A percentile compares a stretch with the other conserved stretches of the same genome.
Evolutionary conservation across 306 rosid species (phyloP).

Genomic region (Trifolium subterraneum): DNA sequence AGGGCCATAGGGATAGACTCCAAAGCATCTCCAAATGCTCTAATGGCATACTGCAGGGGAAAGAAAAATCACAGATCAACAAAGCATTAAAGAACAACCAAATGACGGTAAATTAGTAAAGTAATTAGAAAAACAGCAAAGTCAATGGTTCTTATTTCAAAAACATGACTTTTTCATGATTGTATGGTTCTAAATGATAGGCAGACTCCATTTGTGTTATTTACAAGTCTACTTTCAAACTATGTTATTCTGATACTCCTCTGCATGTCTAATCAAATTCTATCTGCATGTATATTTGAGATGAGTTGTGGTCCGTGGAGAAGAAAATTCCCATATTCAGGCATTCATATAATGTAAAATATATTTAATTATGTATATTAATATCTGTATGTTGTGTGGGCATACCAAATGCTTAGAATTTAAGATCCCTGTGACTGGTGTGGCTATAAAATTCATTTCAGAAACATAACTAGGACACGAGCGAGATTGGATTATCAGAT

Average conservation of each 20-base stretch:
- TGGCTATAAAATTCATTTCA: background rate
- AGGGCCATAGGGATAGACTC: conserved; percentile 95
- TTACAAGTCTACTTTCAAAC: background rate
- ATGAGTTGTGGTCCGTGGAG: background rate
- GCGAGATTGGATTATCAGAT: background rate
- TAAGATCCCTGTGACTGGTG: background rate
- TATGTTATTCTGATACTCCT: background rate
- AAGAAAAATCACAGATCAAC: conserved; percentile 22
- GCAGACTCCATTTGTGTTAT: background rate
- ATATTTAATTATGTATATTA: background rate
- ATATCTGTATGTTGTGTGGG: background rate
- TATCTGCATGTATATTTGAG: background rate
- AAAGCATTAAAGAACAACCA: background rate
- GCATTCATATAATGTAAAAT: background rate
- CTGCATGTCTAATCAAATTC: background rate
- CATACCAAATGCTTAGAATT: background rate
- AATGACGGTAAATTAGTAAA: background rate
- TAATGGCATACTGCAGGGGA: conserved; percentile 82
- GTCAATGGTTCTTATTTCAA: background rate
- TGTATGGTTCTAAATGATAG: background rate
- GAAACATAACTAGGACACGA: background rate
- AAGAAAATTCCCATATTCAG: background rate
- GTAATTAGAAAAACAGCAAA: background rate
- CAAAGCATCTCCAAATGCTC: conserved; percentile 95
- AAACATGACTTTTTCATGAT: background rate